Conservation (phyloP, 805 yeast species). For the Saturnispora kantuleensis region DNA sequence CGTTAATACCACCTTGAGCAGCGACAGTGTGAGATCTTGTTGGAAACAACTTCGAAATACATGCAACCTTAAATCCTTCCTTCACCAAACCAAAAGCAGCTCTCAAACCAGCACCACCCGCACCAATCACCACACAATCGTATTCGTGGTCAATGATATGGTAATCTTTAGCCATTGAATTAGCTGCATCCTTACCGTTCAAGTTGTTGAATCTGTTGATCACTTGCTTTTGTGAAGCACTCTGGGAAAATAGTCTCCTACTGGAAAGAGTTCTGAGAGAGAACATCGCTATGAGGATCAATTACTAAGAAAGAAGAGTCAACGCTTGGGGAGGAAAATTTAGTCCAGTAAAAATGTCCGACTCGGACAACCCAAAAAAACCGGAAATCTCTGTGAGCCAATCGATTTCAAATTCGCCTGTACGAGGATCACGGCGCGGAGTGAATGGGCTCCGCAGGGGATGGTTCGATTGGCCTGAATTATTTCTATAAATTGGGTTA, state of each 20-base stretch:
- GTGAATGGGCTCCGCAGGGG: no score
- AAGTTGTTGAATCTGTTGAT: slow-evolving; percentile 32
- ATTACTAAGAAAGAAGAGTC: background rate
- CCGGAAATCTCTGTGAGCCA: slow-evolving; percentile 1
- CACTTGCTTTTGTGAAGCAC: slow-evolving; percentile 22
- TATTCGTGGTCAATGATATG: slow-evolving; percentile 95
- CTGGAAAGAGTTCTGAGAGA: slow-evolving; percentile 11
- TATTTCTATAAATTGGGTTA: no score
- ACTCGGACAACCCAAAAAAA: background rate
- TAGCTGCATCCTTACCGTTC: slow-evolving; percentile 42
- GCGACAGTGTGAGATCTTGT: slow-evolving; percentile 98
- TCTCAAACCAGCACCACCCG: slow-evolving; percentile 98
- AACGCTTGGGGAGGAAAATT: background rate
- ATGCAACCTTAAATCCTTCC: slow-evolving; percentile 95
- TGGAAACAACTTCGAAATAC: slow-evolving; percentile 93
- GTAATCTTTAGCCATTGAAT: slow-evolving; percentile 57
- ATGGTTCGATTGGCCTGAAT: no score
- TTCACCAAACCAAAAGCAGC: slow-evolving; percentile 97
- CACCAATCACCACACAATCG: slow-evolving; percentile 96
- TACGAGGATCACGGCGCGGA: background rate
- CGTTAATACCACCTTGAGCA: slow-evolving; percentile 99
- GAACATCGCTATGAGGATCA: background rate
- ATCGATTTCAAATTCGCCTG: background rate
- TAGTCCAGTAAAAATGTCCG: slow-evolving; percentile 1
- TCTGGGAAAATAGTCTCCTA: slow-evolving; percentile 25